phyloP scores from a whole-genome alignment of 805 yeast species.

The Metschnikowia similis region DNA sequence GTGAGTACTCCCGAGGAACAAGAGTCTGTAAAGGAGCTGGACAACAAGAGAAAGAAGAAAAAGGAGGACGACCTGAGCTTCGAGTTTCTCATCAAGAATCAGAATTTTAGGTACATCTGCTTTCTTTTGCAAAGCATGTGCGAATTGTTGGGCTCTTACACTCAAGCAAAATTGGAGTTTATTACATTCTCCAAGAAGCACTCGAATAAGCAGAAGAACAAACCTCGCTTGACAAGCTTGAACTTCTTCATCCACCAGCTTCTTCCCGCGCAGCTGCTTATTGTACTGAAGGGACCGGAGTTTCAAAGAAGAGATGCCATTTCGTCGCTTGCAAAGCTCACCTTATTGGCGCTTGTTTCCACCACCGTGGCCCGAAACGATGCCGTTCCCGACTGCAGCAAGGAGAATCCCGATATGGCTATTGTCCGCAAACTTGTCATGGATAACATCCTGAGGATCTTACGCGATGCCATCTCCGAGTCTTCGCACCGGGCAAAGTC shows the following conservation, averaged over 20 bases:
- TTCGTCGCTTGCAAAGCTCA: constrained; percentile 57
- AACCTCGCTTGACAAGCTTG: constrained; percentile 73
- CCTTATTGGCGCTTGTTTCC: constrained; percentile 60
- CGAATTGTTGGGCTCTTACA: constrained; percentile 75
- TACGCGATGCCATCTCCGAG: constrained; percentile 47
- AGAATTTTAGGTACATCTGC: constrained; percentile 59
- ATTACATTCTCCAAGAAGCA: constrained; percentile 67
- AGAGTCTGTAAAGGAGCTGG: not conserved
- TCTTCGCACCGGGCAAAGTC: constrained; percentile 34
- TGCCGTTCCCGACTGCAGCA: constrained; percentile 41
- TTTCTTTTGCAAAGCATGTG: constrained; percentile 64
- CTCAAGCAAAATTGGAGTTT: constrained; percentile 76
- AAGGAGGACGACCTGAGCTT: constrained; percentile 12
- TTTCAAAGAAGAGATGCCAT: constrained; percentile 50
- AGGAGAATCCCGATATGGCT: constrained; percentile 63
- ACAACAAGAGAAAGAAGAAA: not conserved
- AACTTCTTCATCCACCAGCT: constrained; percentile 75
- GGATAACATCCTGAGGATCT: constrained; percentile 60
- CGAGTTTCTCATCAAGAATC: constrained; percentile 39
- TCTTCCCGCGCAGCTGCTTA: constrained; percentile 50
- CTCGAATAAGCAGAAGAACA: constrained; percentile 35
- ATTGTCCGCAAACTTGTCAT: constrained; percentile 70
- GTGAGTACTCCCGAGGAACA: constrained; percentile 20
- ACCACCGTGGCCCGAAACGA: constrained; percentile 50
- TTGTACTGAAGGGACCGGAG: constrained; percentile 34